These are phyloP conservation scores for Fonsecaea pugnacius DNA, from an alignment of 2,329 filamentous ascomycete genomes.

Conservation along the genomic window DNA sequence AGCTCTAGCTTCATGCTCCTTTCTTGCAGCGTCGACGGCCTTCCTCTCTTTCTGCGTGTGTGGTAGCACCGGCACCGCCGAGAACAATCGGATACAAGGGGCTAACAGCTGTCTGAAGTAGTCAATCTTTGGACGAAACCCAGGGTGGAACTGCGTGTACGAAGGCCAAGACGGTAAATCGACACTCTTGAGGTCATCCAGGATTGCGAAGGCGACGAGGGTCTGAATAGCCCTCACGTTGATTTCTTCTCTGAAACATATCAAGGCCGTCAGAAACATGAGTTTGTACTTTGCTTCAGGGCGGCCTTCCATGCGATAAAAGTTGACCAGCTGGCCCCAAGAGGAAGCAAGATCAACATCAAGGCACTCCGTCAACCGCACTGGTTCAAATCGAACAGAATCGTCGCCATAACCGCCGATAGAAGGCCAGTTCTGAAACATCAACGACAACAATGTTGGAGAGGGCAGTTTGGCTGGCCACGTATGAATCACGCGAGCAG, in stretches of 20 bases:
- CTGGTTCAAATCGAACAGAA: constrained; percentile 5
- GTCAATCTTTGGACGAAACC: constrained; percentile 9
- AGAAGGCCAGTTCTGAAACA: constrained; percentile 18
- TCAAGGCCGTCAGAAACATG: constrained; percentile 12
- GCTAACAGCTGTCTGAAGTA: constrained; percentile 6
- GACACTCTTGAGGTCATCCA: constrained; percentile 18
- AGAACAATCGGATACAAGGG: not conserved
- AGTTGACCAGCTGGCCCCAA: constrained; percentile 21
- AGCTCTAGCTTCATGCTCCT: not conserved
- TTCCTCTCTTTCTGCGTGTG: constrained; percentile 13
- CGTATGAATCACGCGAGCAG: constrained; percentile 8
- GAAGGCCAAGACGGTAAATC: constrained; percentile 23
- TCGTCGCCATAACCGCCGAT: constrained; percentile 30
- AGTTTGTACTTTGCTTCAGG: constrained; percentile 16
- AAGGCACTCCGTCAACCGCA: constrained; percentile 18
- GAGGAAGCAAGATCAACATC: constrained; percentile 18
- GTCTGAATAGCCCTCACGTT: constrained; percentile 16
- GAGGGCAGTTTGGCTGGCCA: constrained; percentile 20
- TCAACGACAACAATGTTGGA: constrained; percentile 2
- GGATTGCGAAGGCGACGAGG: constrained; percentile 18
- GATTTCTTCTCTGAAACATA: constrained; percentile 18
- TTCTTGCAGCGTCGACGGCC: constrained; percentile 2
- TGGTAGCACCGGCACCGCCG: not conserved
- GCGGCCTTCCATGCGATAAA: constrained; percentile 7
- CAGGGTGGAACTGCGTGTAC: constrained; percentile 20